Evolutionary conservation across 208 protist species (phyloP).

Genomic region (Acanthamoeba triangularis): DNA sequence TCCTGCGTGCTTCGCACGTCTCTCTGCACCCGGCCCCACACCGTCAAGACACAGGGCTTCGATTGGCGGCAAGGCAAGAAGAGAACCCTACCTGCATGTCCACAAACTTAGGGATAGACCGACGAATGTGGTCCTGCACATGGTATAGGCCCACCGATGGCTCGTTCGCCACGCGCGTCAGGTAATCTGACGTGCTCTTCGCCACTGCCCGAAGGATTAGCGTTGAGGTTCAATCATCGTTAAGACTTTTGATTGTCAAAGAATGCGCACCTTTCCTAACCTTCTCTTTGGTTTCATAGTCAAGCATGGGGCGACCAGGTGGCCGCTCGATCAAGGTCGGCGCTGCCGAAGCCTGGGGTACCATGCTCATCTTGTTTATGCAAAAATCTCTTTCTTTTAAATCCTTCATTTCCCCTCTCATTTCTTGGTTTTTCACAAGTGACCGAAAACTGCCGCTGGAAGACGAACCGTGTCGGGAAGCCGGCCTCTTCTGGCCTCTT

Average conservation of each 20-base stretch:
- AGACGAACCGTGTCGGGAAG: background rate
- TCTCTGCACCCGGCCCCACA: background rate
- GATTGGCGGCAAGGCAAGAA: background rate
- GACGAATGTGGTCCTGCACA: constrained; percentile 48
- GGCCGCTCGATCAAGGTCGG: background rate
- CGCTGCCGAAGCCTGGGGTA: background rate
- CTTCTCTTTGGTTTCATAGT: constrained; percentile 1
- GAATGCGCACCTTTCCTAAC: background rate
- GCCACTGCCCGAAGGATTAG: background rate
- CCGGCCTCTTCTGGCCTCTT: background rate
- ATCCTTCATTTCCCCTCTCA: background rate
- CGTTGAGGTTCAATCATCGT: background rate
- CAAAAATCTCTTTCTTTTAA: background rate
- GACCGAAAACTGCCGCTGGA: no score
- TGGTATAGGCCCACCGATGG: constrained; percentile 60
- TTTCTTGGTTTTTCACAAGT: no score
- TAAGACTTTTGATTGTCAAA: no score
- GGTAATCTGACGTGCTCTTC: constrained; percentile 21
- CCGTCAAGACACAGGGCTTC: background rate
- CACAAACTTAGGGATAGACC: constrained; percentile 45
- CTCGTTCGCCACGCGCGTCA: constrained; percentile 52
- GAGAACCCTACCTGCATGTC: background rate
- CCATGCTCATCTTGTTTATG: background rate
- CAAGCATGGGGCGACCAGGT: background rate
- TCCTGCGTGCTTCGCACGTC: constrained; percentile 26